Percentiles rank a stretch among this genome's conserved stretches.
Conservation (phyloP, 768 basidiomycete species). For the Tulasnella calospora region DNA sequence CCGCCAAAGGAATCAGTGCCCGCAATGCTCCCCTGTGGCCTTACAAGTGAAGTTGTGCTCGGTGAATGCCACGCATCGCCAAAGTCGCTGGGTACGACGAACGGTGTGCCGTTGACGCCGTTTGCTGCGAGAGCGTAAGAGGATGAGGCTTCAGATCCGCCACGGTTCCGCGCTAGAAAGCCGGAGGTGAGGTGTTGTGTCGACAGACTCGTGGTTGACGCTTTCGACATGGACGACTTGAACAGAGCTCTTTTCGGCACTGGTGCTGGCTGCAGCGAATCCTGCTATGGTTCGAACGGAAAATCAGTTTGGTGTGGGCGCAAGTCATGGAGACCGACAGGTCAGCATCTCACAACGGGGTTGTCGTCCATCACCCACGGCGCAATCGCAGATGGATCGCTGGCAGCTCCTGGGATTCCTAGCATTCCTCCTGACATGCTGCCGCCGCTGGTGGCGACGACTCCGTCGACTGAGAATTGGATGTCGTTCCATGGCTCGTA, state of each 20-base stretch:
- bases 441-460: background rate
- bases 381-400: conserved; percentile 20
- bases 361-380: conserved; percentile 18
- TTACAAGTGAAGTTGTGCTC: conserved; percentile 2
- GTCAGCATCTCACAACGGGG: background rate
- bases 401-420: background rate
- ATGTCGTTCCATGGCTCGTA: conserved; percentile 26
- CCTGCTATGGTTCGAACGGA: background rate
- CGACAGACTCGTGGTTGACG: background rate
- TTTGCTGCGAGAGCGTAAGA: conserved; percentile 18
- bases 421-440: background rate
- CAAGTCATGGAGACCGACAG: background rate
- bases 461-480: conserved; percentile 16
- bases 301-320: background rate
- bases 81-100: background rate
- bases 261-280: background rate
- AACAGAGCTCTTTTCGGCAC: background rate
- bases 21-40: background rate
- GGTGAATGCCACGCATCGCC: conserved; percentile 18
- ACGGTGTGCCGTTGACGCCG: conserved; percentile 17
- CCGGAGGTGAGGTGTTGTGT: background rate
- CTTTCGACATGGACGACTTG: conserved; percentile 8
- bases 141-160: conserved; percentile 11
- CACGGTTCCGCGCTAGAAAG: conserved; percentile 3
- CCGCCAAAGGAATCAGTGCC: background rate